These are phyloP conservation scores for Suillus paluster DNA, from an alignment of 768 basidiomycete species.

Conservation along the genomic window DNA sequence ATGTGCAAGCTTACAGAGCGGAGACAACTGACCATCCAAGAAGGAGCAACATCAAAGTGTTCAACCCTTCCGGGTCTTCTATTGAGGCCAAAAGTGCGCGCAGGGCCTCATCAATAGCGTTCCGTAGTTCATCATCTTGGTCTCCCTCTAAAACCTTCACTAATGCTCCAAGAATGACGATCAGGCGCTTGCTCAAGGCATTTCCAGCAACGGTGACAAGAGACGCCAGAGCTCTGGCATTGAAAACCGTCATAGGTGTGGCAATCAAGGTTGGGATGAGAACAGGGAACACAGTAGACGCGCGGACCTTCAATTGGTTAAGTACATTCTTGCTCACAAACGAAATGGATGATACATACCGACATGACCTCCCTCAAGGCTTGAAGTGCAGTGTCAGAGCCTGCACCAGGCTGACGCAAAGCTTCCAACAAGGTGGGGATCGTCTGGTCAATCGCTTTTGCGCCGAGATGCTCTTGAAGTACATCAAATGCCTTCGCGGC, in stretches of 20 bases:
- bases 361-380: constrained; percentile 94
- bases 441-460: constrained; percentile 92
- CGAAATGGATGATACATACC: constrained; percentile 48
- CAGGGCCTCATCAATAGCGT: constrained; percentile 77
- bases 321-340: constrained; percentile 2
- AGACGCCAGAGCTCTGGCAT: constrained; percentile 87
- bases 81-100: constrained; percentile 78
- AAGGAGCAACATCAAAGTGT: constrained; percentile 86
- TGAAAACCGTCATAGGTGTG: constrained; percentile 93
- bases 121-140: constrained; percentile 67
- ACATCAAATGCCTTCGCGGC: constrained; percentile 90
- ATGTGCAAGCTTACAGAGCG: background rate
- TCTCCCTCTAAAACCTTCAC: constrained; percentile 78
- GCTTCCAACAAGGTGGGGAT: constrained; percentile 95
- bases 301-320: constrained; percentile 68
- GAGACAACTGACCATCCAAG: constrained; percentile 75
- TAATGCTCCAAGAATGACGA: constrained; percentile 76
- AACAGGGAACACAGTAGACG: constrained; percentile 95
- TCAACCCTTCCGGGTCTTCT: constrained; percentile 84
- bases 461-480: constrained; percentile 90
- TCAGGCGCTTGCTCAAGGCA: constrained; percentile 84
- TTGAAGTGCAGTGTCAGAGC: constrained; percentile 94
- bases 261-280: constrained; percentile 92
- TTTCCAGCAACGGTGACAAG: constrained; percentile 93
- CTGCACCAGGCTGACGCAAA: constrained; percentile 88